Base-by-base conservation (phyloP, 1,284 basidiomycete species). In the Ustilago loliicola region DNA sequence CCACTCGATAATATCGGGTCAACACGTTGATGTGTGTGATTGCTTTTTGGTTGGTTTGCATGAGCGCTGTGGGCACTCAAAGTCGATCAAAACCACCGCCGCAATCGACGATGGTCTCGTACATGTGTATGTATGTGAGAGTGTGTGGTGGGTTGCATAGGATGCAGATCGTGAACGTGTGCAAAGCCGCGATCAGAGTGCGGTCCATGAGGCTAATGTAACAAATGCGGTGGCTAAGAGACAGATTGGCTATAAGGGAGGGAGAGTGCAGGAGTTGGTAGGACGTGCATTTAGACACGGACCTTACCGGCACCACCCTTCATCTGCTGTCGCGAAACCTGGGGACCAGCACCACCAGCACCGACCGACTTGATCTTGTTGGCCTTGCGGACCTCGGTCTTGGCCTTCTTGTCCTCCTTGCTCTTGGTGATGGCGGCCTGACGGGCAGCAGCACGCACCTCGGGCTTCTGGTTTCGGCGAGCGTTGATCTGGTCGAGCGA, bases 271-370 rank as follows among this genome's bases (percentile, higher is more conserved):
- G 42, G 29, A 47, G 13, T 32, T 10, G 11, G 23, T 54, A n/a
- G n/a, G 15, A 38, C n/a, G 61, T 68, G 57, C 66, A 61, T 65
- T 76, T 82, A 82, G 57, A 82, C 77, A 64, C 81, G 79, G 55
- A 30, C 76, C 83, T 84, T 85, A 55, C 71, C 72, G 45, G 86
- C 86, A 75, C 87, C 91, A 86, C 94, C 94, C 91, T 97, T 97
- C 91, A 94, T 94, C 89, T 93, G 92, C 89, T 96, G 94, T 89
- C 96, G 97, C 87, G 94, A 94, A 63, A 97, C 91, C 89, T 93
- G 95, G 84, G 94, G 93, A 78, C 90, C 90, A 47, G 88, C 89
- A 66, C 80, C 80, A 61, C 67, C 74, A 50, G 80, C 75, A 42
- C 75, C 79, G 34, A 77, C 71, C 63, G 80, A 78, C 91, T 93